Evolutionary conservation across 2,329 filamentous ascomycete genomes (phyloP).

Genomic region (Capronia coronata): DNA sequence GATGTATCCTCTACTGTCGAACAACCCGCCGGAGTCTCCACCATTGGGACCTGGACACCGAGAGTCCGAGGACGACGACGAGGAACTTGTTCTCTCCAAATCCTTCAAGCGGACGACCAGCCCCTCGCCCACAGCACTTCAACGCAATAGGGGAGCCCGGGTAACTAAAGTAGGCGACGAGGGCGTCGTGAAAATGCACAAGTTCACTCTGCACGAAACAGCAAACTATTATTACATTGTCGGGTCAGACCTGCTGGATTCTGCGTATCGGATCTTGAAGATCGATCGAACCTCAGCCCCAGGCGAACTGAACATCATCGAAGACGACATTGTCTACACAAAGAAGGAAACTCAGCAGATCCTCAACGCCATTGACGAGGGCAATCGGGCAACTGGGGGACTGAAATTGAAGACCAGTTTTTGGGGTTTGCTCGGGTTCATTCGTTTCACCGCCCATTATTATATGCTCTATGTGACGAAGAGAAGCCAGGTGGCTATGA

Average conservation of each 20-base stretch:
- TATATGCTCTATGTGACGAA: constrained; percentile 98
- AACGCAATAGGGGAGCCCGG: constrained; percentile 35
- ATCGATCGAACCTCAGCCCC: constrained; percentile 82
- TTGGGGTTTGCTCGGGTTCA: constrained; percentile 92
- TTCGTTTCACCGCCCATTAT: constrained; percentile 89
- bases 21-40: constrained; percentile 31
- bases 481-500: constrained; percentile 88
- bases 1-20: constrained; percentile 27
- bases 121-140: constrained; percentile 33
- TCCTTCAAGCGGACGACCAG: constrained; percentile 41
- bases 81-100: constrained; percentile 40
- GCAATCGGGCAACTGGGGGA: constrained; percentile 83
- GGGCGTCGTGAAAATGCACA: constrained; percentile 67
- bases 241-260: constrained; percentile 83
- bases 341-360: constrained; percentile 88
- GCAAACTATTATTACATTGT: constrained; percentile 90
- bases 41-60: constrained; percentile 32
- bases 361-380: constrained; percentile 90
- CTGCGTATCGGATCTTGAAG: constrained; percentile 83
- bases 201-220: constrained; percentile 96
- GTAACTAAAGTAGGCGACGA: constrained; percentile 37
- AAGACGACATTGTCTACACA: constrained; percentile 92
- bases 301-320: constrained; percentile 73
- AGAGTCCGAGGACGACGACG: constrained; percentile 38
- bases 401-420: constrained; percentile 75